These are phyloP conservation scores for Phytophthora tubulina DNA, from an alignment of 352 stramenopile genomes.

Conservation along the genomic window DNA sequence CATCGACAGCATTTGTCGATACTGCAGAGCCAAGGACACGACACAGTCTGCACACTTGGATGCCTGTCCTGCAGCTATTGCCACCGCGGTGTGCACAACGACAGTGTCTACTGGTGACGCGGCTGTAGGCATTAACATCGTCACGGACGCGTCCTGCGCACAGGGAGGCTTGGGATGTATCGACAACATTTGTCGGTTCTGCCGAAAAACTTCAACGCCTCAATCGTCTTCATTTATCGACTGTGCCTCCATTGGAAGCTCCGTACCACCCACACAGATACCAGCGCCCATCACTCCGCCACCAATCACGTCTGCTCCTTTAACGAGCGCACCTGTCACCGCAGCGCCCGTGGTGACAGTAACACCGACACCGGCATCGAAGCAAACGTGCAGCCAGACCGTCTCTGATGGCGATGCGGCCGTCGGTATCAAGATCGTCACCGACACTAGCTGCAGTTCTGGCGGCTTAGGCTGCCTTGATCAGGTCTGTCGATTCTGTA, in stretches of 20 bases:
- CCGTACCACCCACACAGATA: background rate
- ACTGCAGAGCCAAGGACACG: conserved; percentile 34
- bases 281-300: conserved; percentile 6
- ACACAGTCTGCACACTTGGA: conserved; percentile 23
- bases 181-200: conserved; percentile 48
- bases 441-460: conserved; percentile 30
- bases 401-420: conserved; percentile 5
- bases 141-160: conserved; percentile 39
- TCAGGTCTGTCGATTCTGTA: conserved; percentile 53
- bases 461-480: conserved; percentile 48
- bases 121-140: conserved; percentile 8
- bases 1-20: conserved; percentile 48
- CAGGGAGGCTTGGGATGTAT: conserved; percentile 52
- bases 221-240: conserved; percentile 36
- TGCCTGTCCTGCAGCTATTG: conserved; percentile 12
- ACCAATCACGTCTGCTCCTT: conserved; percentile 9
- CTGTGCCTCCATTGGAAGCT: conserved; percentile 22
- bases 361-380: conserved; percentile 4
- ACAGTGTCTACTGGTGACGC: conserved; percentile 28
- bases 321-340: conserved; percentile 5
- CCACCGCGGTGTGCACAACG: conserved; percentile 21
- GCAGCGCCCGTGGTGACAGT: background rate
- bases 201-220: conserved; percentile 25
- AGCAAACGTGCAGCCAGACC: conserved; percentile 30
- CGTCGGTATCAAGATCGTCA: background rate